These are phyloP conservation scores for Fonsecaea monophora DNA, from an alignment of 2,329 filamentous ascomycete species.

Conservation along the genomic window DNA sequence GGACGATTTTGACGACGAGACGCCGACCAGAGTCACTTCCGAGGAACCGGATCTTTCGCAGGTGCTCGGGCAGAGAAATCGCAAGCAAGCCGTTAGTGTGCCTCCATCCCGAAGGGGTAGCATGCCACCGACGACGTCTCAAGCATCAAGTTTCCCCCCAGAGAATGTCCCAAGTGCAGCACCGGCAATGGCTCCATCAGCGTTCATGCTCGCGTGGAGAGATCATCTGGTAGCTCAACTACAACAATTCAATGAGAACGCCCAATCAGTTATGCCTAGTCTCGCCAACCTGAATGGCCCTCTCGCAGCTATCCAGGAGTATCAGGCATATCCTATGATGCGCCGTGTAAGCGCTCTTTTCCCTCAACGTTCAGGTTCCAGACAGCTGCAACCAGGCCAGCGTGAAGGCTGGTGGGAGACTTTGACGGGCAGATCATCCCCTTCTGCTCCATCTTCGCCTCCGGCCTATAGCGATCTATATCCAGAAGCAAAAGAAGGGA, in stretches of 20 bases:
- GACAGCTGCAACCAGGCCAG: slow-evolving; percentile 58
- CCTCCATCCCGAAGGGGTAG: slow-evolving; percentile 35
- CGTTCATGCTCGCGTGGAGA: slow-evolving; percentile 72
- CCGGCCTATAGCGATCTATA: slow-evolving; percentile 83
- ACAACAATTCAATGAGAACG: slow-evolving; percentile 76
- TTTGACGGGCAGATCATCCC: slow-evolving; percentile 59
- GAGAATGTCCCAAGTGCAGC: background rate
- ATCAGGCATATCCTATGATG: slow-evolving; percentile 75
- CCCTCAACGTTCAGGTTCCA: slow-evolving; percentile 64
- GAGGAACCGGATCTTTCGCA: slow-evolving; percentile 19
- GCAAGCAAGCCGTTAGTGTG: slow-evolving; percentile 16
- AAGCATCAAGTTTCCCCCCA: slow-evolving; percentile 49
- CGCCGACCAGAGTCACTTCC: slow-evolving; percentile 19
- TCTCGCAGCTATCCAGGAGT: slow-evolving; percentile 71
- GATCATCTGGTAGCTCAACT: slow-evolving; percentile 76
- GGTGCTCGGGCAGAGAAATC: slow-evolving; percentile 8
- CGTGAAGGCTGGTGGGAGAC: slow-evolving; percentile 71
- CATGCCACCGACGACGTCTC: slow-evolving; percentile 21
- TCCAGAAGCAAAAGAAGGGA: slow-evolving; percentile 55
- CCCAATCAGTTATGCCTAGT: slow-evolving; percentile 71
- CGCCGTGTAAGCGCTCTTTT: slow-evolving; percentile 75
- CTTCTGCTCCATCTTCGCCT: slow-evolving; percentile 61
- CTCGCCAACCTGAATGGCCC: slow-evolving; percentile 58
- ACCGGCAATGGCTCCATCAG: slow-evolving; percentile 53
- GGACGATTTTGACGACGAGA: slow-evolving; percentile 46